phyloP scores from a whole-genome alignment of 2,329 filamentous ascomycete species.

The Penicillium sp. region DNA sequence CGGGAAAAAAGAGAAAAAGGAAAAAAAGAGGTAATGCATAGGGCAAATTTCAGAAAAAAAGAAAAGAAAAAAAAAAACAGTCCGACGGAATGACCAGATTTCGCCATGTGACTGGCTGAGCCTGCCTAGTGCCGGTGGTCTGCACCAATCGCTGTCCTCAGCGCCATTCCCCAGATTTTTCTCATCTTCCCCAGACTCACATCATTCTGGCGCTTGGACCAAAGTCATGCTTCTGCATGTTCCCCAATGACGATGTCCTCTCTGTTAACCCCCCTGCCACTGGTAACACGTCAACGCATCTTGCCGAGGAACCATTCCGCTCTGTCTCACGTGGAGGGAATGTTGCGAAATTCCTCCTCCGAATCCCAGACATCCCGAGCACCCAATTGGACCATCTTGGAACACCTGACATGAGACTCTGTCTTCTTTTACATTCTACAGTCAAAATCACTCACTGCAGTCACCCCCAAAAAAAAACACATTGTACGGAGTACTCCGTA shows the following conservation, averaged over 20 bases:
- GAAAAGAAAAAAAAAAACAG: neutral
- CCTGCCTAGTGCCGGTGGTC: slow-evolving; percentile 17
- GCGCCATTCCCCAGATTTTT: slow-evolving; percentile 25
- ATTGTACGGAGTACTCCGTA: too few relatives aligned
- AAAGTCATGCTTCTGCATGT: neutral
- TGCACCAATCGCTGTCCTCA: slow-evolving; percentile 16
- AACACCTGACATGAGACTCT: neutral
- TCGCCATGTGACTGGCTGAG: slow-evolving; percentile 19
- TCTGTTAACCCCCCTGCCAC: neutral
- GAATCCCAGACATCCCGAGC: neutral
- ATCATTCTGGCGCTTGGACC: neutral
- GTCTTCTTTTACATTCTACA: neutral
- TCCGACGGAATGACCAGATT: neutral
- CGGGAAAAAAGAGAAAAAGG: neutral
- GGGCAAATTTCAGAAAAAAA: neutral
- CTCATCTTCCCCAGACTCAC: slow-evolving; percentile 22
- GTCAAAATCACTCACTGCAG: too few relatives aligned
- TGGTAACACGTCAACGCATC: neutral
- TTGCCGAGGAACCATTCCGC: neutral
- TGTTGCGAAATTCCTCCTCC: neutral
- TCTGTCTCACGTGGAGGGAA: neutral
- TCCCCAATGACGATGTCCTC: neutral
- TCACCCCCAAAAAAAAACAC: too few relatives aligned
- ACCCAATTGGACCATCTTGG: slow-evolving; percentile 3
- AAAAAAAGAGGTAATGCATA: neutral